Conservation (phyloP, 164 flowering plant species). For the Taxillus chinensis region DNA sequence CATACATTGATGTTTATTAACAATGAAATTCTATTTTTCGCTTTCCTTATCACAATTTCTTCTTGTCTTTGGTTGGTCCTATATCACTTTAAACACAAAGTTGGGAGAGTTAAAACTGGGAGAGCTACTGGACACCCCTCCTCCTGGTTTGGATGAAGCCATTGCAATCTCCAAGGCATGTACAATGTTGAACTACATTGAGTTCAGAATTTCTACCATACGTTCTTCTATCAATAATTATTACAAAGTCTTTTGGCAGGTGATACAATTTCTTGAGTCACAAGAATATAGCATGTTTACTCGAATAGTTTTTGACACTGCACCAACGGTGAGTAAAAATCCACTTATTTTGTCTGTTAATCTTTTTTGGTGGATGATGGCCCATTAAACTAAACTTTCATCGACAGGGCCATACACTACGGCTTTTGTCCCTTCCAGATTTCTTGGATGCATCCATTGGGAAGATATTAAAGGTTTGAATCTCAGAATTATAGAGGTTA, state of each 20-base stretch:
- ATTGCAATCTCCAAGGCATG: slow-evolving; percentile 83
- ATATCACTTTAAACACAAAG: slow-evolving; percentile 17
- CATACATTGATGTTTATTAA: background rate
- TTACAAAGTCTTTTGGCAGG: slow-evolving; percentile 31
- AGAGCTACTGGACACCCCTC: slow-evolving; percentile 88
- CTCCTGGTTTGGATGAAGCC: slow-evolving; percentile 98
- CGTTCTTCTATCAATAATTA: background rate
- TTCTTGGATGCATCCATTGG: slow-evolving; percentile 92
- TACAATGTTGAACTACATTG: slow-evolving; percentile 12
- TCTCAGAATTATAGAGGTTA: too few relatives aligned
- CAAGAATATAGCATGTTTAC: slow-evolving; percentile 67
- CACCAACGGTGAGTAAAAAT: slow-evolving; percentile 69
- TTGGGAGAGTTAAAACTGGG: slow-evolving; percentile 89
- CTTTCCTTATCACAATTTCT: background rate
- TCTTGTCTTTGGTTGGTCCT: background rate
- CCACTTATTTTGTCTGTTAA: background rate
- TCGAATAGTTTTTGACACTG: slow-evolving; percentile 89
- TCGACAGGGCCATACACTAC: slow-evolving; percentile 81
- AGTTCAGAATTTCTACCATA: background rate
- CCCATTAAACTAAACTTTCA: background rate
- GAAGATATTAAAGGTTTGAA: slow-evolving; percentile 72
- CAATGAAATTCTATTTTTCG: background rate
- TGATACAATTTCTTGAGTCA: slow-evolving; percentile 88
- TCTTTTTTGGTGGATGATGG: background rate
- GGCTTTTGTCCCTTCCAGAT: slow-evolving; percentile 87